Conservation (phyloP, 2,329 filamentous ascomycete species). For the Fusarium continuum region DNA sequence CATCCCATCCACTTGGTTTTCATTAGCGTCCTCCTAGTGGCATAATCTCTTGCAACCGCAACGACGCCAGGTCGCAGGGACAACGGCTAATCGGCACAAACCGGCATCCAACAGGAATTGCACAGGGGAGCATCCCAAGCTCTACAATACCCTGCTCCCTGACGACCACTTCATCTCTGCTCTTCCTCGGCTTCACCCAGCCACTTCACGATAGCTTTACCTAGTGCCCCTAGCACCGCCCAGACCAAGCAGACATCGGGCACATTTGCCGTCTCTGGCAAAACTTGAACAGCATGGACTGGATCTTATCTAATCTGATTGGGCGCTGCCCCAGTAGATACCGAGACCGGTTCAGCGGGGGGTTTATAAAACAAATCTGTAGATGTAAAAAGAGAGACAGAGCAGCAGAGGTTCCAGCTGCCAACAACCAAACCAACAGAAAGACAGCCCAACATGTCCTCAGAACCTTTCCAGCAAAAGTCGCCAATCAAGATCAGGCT, state of each 20-base stretch:
- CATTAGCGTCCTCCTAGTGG: slow-evolving; percentile 3
- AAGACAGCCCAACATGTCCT: slow-evolving; percentile 24
- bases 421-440: slow-evolving; percentile 7
- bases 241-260: slow-evolving; percentile 11
- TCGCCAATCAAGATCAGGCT: slow-evolving; percentile 56
- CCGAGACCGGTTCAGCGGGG: slow-evolving; percentile 16
- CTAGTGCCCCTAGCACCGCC: too few relatives aligned
- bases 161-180: too few relatives aligned
- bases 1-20: background rate
- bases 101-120: background rate
- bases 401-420: background rate
- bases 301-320: slow-evolving; percentile 33
- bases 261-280: background rate
- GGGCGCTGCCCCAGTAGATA: slow-evolving; percentile 1
- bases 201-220: background rate
- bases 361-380: slow-evolving; percentile 41
- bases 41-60: background rate
- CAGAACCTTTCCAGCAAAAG: slow-evolving; percentile 35
- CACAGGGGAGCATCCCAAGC: slow-evolving; percentile 5
- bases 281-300: background rate
- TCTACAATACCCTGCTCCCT: slow-evolving; percentile 16
- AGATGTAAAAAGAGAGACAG: slow-evolving; percentile 14
- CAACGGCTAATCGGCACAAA: slow-evolving; percentile 28
- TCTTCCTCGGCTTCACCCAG: background rate
- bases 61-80: slow-evolving; percentile 7